These are phyloP conservation scores for Canna indica DNA, from an alignment of 176 grass and related monocot species.

Conservation along the genomic window DNA sequence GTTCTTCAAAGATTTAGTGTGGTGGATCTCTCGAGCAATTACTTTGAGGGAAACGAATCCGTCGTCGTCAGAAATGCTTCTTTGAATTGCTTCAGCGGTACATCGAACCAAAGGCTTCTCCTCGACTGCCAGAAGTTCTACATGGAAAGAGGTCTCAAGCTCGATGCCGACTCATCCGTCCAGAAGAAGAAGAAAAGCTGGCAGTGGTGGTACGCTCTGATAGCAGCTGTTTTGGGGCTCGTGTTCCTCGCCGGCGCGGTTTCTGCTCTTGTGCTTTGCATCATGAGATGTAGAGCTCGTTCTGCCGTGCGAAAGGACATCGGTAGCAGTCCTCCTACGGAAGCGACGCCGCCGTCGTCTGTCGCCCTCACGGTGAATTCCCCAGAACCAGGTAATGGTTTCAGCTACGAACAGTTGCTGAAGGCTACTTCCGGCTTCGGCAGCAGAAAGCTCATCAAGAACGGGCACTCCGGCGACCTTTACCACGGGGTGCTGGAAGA, in stretches of 20 bases:
- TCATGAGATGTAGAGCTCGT: background rate
- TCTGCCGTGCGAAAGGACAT: background rate
- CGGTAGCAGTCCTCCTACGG: background rate
- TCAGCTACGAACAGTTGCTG: slow-evolving; percentile 63
- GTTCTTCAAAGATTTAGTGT: slow-evolving; percentile 40
- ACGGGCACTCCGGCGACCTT: slow-evolving; percentile 57
- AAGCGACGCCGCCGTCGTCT: slow-evolving; percentile 10
- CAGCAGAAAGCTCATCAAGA: slow-evolving; percentile 51
- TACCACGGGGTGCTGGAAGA: slow-evolving; percentile 57
- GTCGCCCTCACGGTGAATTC: slow-evolving; percentile 16
- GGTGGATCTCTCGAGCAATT: slow-evolving; percentile 64
- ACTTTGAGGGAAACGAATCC: slow-evolving; percentile 32
- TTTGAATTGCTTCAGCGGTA: slow-evolving; percentile 51
- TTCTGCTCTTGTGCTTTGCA: background rate
- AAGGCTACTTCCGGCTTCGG: slow-evolving; percentile 44
- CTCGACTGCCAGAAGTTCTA: slow-evolving; percentile 59
- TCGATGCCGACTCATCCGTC: slow-evolving; percentile 8
- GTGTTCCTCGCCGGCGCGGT: background rate
- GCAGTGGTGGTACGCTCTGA: slow-evolving; percentile 19
- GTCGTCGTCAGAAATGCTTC: background rate
- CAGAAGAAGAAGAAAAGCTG: background rate
- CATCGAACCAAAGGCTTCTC: slow-evolving; percentile 37
- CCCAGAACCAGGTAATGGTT: slow-evolving; percentile 26
- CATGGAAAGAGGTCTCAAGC: slow-evolving; percentile 22
- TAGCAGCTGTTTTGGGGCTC: slow-evolving; percentile 4